These are phyloP conservation scores for Panicum miliaceum DNA, from an alignment of 176 grass and related monocot genomes.

Conservation along the genomic window DNA sequence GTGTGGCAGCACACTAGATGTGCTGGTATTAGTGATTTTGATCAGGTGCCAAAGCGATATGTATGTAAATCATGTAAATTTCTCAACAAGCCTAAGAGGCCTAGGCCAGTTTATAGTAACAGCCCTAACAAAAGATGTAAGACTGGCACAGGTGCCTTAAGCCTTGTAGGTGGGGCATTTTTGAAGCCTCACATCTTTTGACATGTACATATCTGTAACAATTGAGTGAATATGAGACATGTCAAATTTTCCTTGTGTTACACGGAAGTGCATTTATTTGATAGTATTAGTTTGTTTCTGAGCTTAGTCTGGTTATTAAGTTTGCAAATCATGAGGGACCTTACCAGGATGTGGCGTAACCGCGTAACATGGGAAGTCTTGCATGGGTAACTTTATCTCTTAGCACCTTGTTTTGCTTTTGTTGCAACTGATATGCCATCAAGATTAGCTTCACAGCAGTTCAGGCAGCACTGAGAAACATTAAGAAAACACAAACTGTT, in stretches of 20 bases:
- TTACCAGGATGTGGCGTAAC: not conserved
- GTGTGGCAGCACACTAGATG: slow-evolving; percentile 88
- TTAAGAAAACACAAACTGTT: not conserved
- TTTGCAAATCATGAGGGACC: not conserved
- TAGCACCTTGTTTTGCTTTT: not conserved
- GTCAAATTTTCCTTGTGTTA: not conserved
- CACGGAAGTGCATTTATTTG: not conserved
- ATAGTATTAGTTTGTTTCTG: not conserved
- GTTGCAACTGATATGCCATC: not conserved
- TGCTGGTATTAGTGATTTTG: slow-evolving; percentile 65
- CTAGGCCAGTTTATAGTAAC: slow-evolving; percentile 33
- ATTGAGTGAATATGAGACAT: not conserved
- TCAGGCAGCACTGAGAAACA: not conserved
- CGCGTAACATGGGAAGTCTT: not conserved
- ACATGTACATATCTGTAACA: slow-evolving; percentile 41
- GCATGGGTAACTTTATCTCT: not conserved
- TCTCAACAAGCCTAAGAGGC: slow-evolving; percentile 34
- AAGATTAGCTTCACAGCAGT: too few species aligned
- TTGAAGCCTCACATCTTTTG: slow-evolving; percentile 39
- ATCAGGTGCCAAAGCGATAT: slow-evolving; percentile 65
- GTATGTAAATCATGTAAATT: slow-evolving; percentile 65
- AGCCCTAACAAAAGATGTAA: slow-evolving; percentile 47
- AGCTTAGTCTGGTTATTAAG: not conserved
- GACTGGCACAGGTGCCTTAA: slow-evolving; percentile 25
- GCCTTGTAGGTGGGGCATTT: slow-evolving; percentile 37